Evolutionary conservation across 164 flowering plant species (phyloP).

Genomic region (Houttuynia cordata): DNA sequence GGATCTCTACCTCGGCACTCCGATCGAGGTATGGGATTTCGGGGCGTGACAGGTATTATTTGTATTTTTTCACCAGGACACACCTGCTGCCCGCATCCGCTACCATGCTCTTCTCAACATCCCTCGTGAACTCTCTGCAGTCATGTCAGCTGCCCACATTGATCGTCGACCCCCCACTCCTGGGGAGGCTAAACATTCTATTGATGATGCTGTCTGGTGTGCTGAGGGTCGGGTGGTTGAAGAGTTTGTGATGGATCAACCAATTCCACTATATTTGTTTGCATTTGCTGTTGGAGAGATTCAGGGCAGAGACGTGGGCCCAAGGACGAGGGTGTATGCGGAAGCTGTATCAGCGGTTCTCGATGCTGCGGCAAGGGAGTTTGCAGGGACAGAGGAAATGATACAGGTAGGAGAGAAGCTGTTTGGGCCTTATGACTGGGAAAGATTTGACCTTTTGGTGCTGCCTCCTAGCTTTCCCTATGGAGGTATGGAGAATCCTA

Average conservation of each 20-base stretch:
- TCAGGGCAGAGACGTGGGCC: conserved; percentile 70
- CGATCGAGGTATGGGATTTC: no score
- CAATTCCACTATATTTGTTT: conserved; percentile 84
- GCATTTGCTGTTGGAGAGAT: conserved; percentile 87
- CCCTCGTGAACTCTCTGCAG: conserved; percentile 59
- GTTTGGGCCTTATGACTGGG: conserved; percentile 91
- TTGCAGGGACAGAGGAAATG: conserved; percentile 89
- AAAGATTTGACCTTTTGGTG: conserved; percentile 84
- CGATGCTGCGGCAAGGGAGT: conserved; percentile 75
- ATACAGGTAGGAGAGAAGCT: conserved; percentile 76
- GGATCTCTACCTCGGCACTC: no score
- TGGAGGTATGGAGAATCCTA: conserved; percentile 99
- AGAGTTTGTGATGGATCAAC: conserved; percentile 86
- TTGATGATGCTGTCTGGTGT: conserved; percentile 56
- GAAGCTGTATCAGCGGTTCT: conserved; percentile 47
- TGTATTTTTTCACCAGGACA: conserved; percentile 31
- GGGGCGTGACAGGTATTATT: no score
- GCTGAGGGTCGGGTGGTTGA: conserved; percentile 73
- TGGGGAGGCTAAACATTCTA: conserved; percentile 26
- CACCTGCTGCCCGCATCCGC: conserved; percentile 67
- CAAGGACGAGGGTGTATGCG: conserved; percentile 73
- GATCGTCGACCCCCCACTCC: conserved; percentile 41
- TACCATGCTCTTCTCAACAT: conserved; percentile 59
- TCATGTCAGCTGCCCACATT: conserved; percentile 71
- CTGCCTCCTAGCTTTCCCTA: conserved; percentile 98